phyloP scores from a whole-genome alignment of 164 flowering plant species.

The Sextonia rubra region DNA sequence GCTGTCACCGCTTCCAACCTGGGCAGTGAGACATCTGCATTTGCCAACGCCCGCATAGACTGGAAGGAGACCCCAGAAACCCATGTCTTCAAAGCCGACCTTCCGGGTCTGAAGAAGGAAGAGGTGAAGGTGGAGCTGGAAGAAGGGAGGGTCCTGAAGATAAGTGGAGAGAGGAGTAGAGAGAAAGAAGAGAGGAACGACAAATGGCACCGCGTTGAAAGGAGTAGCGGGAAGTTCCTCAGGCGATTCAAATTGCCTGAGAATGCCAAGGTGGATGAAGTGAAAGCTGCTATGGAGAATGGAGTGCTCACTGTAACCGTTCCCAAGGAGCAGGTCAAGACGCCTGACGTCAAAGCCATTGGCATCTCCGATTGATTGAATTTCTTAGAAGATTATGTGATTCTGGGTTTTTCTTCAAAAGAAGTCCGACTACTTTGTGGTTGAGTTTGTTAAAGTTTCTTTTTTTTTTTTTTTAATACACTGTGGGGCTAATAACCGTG shows the following conservation, averaged over 20 bases:
- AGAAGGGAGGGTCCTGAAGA: conserved; percentile 34
- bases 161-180: conserved; percentile 28
- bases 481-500: no score
- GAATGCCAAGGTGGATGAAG: conserved; percentile 28
- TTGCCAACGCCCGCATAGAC: conserved; percentile 23
- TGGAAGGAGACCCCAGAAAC: conserved; percentile 42
- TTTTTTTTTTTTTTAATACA: no score
- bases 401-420: no score
- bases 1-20: neutral
- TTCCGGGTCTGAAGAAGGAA: conserved; percentile 38
- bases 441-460: no score
- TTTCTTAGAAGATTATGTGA: neutral
- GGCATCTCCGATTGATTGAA: conserved; percentile 27
- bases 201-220: conserved; percentile 28
- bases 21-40: conserved; percentile 16
- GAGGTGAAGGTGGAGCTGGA: conserved; percentile 40
- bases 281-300: conserved; percentile 29
- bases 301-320: conserved; percentile 38
- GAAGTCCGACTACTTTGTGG: no score
- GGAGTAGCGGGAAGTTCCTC: conserved; percentile 31
- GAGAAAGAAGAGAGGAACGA: conserved; percentile 38
- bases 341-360: conserved; percentile 19
- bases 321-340: conserved; percentile 29
- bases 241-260: conserved; percentile 37
- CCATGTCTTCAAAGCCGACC: conserved; percentile 36